A percentile compares a stretch with the other conserved stretches of the same genome.
Conservation (phyloP, 2,329 filamentous ascomycete species). For the Clonostachys solani region DNA sequence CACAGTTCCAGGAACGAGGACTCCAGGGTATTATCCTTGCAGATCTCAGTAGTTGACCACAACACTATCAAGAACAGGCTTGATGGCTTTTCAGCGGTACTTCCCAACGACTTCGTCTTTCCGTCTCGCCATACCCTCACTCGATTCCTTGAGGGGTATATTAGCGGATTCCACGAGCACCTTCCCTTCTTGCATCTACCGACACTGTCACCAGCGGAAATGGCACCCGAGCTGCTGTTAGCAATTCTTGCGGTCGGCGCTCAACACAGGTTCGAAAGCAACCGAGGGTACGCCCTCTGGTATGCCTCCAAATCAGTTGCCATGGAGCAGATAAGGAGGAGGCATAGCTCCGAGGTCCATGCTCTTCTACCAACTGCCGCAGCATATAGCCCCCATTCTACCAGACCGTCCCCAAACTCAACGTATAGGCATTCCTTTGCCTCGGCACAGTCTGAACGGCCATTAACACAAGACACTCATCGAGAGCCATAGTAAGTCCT, state of each 20-base stretch:
- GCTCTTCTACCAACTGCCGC: slow-evolving; percentile 51
- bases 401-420: slow-evolving; percentile 52
- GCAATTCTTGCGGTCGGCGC: slow-evolving; percentile 65
- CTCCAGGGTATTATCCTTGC: slow-evolving; percentile 25
- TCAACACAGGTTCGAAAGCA: slow-evolving; percentile 59
- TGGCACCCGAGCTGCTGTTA: slow-evolving; percentile 64
- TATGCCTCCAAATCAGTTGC: slow-evolving; percentile 56
- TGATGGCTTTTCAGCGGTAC: slow-evolving; percentile 55
- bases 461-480: slow-evolving; percentile 53
- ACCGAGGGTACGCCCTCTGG: slow-evolving; percentile 55
- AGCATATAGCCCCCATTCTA: slow-evolving; percentile 57
- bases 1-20: slow-evolving; percentile 18
- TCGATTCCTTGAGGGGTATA: slow-evolving; percentile 66
- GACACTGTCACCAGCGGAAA: slow-evolving; percentile 58
- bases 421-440: slow-evolving; percentile 55
- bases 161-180: slow-evolving; percentile 60
- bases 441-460: slow-evolving; percentile 52
- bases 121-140: slow-evolving; percentile 66
- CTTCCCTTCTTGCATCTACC: slow-evolving; percentile 62
- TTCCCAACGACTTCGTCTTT: slow-evolving; percentile 60
- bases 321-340: slow-evolving; percentile 52
- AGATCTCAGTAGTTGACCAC: slow-evolving; percentile 52
- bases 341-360: slow-evolving; percentile 53
- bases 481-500: slow-evolving; percentile 53
- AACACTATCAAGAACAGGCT: slow-evolving; percentile 53